Percentiles rank a stretch among this genome's conserved stretches.
Evolutionary conservation across 345 rosid genomes (phyloP).

Genomic region (Linum usitatissimum): DNA sequence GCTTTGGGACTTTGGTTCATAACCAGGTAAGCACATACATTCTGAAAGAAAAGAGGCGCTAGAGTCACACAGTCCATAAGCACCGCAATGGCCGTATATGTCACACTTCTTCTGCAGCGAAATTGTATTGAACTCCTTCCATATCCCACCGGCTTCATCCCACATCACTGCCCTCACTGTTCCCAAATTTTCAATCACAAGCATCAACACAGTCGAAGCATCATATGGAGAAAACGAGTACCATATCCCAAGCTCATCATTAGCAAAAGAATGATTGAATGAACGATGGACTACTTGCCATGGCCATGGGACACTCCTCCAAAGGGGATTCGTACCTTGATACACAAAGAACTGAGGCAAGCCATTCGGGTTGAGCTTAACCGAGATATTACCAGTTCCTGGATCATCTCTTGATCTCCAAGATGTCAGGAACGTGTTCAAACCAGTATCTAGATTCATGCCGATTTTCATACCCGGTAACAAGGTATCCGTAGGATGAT

Average conservation of each 20-base stretch:
- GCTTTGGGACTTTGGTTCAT: background rate
- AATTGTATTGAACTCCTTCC: background rate
- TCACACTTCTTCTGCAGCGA: background rate
- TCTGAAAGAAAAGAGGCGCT: background rate
- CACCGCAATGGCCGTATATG: background rate
- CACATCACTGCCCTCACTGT: background rate
- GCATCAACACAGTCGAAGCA: background rate
- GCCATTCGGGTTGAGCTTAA: background rate
- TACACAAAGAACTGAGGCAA: background rate
- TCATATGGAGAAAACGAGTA: background rate
- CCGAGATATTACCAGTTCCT: background rate
- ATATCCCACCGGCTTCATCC: background rate
- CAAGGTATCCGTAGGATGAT: background rate
- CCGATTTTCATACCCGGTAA: slow-evolving; percentile 4
- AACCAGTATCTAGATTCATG: background rate
- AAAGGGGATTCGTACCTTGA: background rate
- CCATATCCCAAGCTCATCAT: too few relatives aligned
- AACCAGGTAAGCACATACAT: background rate
- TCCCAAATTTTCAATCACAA: background rate
- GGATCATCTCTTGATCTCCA: slow-evolving; percentile 11
- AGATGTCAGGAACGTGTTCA: background rate
- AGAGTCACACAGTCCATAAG: background rate
- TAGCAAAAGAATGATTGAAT: too few relatives aligned
- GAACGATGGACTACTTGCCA: too few relatives aligned
- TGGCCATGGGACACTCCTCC: background rate